These are phyloP conservation scores for Entophlyctis luteolus DNA, from an alignment of 192 early-diverging fungal genomes.

Conservation along the genomic window DNA sequence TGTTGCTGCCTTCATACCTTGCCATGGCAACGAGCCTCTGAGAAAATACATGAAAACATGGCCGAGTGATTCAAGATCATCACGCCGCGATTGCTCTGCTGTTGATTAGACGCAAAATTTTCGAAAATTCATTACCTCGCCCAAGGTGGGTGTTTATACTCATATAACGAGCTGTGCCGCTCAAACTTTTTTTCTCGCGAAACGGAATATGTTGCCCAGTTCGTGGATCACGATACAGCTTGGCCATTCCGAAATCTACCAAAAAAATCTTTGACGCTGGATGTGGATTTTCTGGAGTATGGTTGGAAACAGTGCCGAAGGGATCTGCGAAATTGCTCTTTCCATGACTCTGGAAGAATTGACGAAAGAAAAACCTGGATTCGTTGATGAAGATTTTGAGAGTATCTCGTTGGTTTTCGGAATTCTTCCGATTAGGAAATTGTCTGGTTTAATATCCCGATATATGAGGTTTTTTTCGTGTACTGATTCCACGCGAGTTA, in stretches of 20 bases:
- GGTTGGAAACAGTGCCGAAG: constrained; percentile 43
- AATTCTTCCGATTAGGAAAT: constrained; percentile 77
- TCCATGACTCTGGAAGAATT: not conserved
- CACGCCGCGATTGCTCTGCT: constrained; percentile 92
- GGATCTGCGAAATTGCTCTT: constrained; percentile 28
- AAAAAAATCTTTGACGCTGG: constrained; percentile 81
- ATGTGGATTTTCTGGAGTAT: constrained; percentile 57
- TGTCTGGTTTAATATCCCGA: constrained; percentile 77
- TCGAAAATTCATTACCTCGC: constrained; percentile 52
- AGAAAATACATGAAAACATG: constrained; percentile 99
- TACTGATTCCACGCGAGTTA: constrained; percentile 74
- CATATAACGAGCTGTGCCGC: constrained; percentile 87
- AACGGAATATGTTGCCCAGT: constrained; percentile 86
- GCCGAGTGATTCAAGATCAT: constrained; percentile 94
- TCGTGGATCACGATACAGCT: constrained; percentile 80
- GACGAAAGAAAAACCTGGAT: not conserved
- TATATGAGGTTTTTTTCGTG: constrained; percentile 88
- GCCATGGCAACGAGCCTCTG: constrained; percentile 91
- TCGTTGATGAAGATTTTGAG: constrained; percentile 4
- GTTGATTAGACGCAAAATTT: not conserved
- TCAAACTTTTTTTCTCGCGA: constrained; percentile 88
- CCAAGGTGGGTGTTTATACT: constrained; percentile 96
- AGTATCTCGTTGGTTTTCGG: constrained; percentile 21
- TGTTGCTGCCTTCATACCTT: constrained; percentile 92
- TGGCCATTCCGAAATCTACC: constrained; percentile 91